Percentiles rank a stretch among this genome's conserved stretches.
Evolutionary conservation across 257 asterid genomes (phyloP).

Genomic region (Solanum chiquidenum): DNA sequence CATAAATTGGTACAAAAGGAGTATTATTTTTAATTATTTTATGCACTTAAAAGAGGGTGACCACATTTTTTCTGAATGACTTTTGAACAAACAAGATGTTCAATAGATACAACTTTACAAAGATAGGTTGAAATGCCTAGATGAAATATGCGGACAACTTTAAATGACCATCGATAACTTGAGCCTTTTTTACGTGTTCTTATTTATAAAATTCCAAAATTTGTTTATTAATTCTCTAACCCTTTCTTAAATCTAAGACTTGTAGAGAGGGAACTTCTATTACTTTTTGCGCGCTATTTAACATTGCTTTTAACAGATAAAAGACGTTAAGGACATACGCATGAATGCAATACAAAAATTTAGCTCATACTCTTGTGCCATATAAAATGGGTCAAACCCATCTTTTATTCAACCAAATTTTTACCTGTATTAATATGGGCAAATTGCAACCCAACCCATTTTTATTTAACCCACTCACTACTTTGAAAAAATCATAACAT

Average conservation of each 20-base stretch:
- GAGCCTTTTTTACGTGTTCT: not conserved
- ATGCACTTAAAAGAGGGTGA: too few species aligned
- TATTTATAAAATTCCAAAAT: too few species aligned
- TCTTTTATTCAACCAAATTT: not conserved
- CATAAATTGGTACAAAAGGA: too few species aligned
- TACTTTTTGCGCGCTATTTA: not conserved
- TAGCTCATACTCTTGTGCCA: not conserved
- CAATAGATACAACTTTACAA: too few species aligned
- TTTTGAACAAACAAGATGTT: too few species aligned
- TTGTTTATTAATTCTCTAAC: not conserved
- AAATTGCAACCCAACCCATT: not conserved
- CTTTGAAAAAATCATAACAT: not conserved
- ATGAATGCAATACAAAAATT: not conserved
- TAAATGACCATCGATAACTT: not conserved
- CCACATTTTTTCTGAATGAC: too few species aligned
- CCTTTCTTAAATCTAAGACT: not conserved
- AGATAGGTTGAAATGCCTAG: too few species aligned
- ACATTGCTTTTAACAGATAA: not conserved
- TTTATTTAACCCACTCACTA: not conserved
- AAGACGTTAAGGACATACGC: not conserved
- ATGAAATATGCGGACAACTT: too few species aligned
- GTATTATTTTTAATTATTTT: too few species aligned
- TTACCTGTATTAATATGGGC: not conserved
- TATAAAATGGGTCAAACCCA: not conserved
- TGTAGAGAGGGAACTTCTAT: too few species aligned